Evolutionary conservation across 768 basidiomycete genomes (phyloP), one percentile per base, ranked within the genome.

Genomic region (Agaricus blazei): DNA sequence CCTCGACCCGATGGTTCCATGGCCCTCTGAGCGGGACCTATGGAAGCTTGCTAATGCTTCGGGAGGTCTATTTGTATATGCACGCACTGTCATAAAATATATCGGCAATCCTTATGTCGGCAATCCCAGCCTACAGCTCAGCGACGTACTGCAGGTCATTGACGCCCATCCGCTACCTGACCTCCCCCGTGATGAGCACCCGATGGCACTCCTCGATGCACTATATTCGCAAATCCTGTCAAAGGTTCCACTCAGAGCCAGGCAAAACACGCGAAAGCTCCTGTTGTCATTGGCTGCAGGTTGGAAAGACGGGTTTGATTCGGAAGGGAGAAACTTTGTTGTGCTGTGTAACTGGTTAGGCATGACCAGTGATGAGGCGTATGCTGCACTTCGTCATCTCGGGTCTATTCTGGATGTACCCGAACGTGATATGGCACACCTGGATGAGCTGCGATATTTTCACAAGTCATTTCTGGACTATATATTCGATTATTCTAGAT

Each of bases 171-270:
- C n/a, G 6, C 12, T 19, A 26, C 1, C 0, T 4, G 12, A 5
- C 6, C 3, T 12, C 9, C 6, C 15, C 23, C 23, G 38, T 28
- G 37, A 23, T 19, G 12, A 4, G 19, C n/a, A 38, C 40, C 57
- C 57, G 19, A 48, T 58, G 48, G 48, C 47, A 19, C 23, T 26
- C 12, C 53, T 58, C 26, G 52, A 55, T 50, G 41, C 14, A 19
- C 19, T 19, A 19, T 19, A 19, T 19, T 19, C 19, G 1, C 19
- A 19, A 19, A 19, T 19, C 19, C 44, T 58, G 12, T 42, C 28
- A 24, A 8, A 3, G 7, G 19, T 37, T 50, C 48, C 48, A 1
- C 14, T 3, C 1, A 11, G 40, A 9, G 23, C 40, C 7, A 1
- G 24, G 11, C 5, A 6, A 12, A 9, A 24, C 9, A 40, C 48